These are phyloP conservation scores for Talaromyces borbonicus DNA, from an alignment of 495 filamentous ascomycete genomes.

Conservation along the genomic window DNA sequence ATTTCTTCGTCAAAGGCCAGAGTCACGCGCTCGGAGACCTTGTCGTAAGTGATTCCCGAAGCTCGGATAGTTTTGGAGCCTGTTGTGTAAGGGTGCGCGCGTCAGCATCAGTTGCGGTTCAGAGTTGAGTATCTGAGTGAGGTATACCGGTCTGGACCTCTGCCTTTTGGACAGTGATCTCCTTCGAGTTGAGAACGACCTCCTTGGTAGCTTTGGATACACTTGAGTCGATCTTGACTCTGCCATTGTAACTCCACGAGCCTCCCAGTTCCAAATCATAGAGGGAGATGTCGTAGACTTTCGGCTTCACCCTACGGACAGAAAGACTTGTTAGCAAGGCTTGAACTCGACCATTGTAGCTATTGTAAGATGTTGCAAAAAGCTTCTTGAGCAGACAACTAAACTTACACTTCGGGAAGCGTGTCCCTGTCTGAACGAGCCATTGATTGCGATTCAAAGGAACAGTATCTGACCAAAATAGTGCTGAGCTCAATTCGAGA, in stretches of 20 bases:
- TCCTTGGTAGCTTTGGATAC: slow-evolving; percentile 54
- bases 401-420: slow-evolving; percentile 40
- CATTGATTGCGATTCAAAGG: slow-evolving; percentile 35
- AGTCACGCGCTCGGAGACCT: slow-evolving; percentile 65
- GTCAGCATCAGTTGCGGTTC: neutral
- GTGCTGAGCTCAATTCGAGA: neutral
- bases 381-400: neutral
- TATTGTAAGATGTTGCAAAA: neutral
- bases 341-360: neutral
- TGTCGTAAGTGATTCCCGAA: slow-evolving; percentile 64
- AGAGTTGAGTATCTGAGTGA: slow-evolving; percentile 7
- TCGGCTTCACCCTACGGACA: slow-evolving; percentile 58
- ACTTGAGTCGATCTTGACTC: slow-evolving; percentile 53
- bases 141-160: slow-evolving; percentile 26
- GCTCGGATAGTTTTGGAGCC: slow-evolving; percentile 35
- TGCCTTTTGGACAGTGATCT: slow-evolving; percentile 31
- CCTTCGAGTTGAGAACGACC: slow-evolving; percentile 61
- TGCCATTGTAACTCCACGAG: slow-evolving; percentile 74
- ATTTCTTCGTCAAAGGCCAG: slow-evolving; percentile 62
- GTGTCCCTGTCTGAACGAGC: slow-evolving; percentile 39
- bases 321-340: neutral
- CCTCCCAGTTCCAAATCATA: slow-evolving; percentile 63
- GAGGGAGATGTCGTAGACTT: slow-evolving; percentile 77
- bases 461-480: slow-evolving; percentile 21
- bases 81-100: neutral